Percentiles rank a stretch among this genome's conserved stretches.
Evolutionary conservation across 176 grass and related monocot genomes (phyloP).

Genomic region (Musa acuminata): DNA sequence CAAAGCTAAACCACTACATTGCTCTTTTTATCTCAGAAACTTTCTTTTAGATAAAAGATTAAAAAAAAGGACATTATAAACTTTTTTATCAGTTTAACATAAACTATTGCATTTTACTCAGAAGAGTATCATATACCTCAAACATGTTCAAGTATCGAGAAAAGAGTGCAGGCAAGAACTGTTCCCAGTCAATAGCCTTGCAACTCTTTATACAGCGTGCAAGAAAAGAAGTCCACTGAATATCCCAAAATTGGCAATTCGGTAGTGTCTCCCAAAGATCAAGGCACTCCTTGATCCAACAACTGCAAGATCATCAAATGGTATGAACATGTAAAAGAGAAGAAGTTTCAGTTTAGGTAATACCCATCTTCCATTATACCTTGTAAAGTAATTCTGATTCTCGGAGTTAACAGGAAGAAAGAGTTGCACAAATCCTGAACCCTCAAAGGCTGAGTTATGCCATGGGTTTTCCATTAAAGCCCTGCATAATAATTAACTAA

Average conservation of each 20-base stretch:
- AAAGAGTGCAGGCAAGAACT: conserved; percentile 68
- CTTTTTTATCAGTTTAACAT: neutral
- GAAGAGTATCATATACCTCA: conserved; percentile 38
- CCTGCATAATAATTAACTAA: conserved; percentile 29
- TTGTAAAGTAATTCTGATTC: conserved; percentile 69
- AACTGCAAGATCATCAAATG: conserved; percentile 36
- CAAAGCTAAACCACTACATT: neutral
- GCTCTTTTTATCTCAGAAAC: neutral
- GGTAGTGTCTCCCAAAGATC: conserved; percentile 67
- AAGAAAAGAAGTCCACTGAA: conserved; percentile 81
- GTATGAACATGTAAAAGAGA: conserved; percentile 11
- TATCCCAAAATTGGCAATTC: conserved; percentile 97
- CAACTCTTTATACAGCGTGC: conserved; percentile 74
- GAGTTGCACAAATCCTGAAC: conserved; percentile 81
- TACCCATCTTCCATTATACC: conserved; percentile 23
- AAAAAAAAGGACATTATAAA: neutral
- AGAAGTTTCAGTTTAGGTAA: neutral
- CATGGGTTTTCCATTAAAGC: conserved; percentile 87
- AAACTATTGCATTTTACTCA: neutral
- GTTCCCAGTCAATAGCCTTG: conserved; percentile 68
- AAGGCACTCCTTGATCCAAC: conserved; percentile 63
- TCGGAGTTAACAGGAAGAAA: conserved; percentile 79
- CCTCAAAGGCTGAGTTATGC: conserved; percentile 95
- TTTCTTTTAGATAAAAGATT: neutral
- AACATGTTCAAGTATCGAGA: conserved; percentile 85